Evolutionary conservation across 2,329 filamentous ascomycete genomes (phyloP).

Genomic region (Alternaria postmessia): DNA sequence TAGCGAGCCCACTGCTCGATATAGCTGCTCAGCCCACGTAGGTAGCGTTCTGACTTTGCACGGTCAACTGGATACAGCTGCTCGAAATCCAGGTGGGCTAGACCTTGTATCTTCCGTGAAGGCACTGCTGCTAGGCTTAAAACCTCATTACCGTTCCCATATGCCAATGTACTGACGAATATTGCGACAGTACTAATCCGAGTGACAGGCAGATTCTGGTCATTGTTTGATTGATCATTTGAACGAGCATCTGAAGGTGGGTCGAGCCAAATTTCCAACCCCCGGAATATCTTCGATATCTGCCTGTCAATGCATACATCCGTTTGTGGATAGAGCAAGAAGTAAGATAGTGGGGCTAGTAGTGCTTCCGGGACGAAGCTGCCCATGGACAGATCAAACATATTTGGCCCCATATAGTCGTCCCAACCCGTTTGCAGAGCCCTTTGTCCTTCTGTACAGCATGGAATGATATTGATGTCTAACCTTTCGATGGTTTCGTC

Average conservation of each 20-base stretch:
- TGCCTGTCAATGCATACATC: background rate
- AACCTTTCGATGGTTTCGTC: conserved; percentile 3
- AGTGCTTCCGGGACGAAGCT: background rate
- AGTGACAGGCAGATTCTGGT: background rate
- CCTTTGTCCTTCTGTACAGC: background rate
- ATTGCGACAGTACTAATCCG: conserved; percentile 1
- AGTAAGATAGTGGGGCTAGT: background rate
- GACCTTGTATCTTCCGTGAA: background rate
- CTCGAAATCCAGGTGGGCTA: background rate
- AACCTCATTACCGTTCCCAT: conserved; percentile 1
- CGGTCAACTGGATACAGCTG: conserved; percentile 4
- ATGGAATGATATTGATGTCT: conserved; percentile 1
- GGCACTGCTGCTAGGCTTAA: background rate
- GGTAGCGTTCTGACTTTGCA: conserved; percentile 4
- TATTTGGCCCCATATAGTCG: background rate
- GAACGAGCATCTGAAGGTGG: background rate
- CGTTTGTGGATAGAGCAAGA: background rate
- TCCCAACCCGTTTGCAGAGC: background rate
- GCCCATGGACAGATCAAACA: background rate
- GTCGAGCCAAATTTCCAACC: conserved; percentile 6
- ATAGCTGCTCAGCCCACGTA: background rate
- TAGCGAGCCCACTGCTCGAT: background rate
- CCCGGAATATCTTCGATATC: background rate
- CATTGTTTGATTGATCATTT: background rate
- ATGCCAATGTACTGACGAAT: background rate